A percentile compares a stretch with the other conserved stretches of the same genome.
Evolutionary conservation across 768 basidiomycete genomes (phyloP).

Genomic region (Leccinum longicurvipes): DNA sequence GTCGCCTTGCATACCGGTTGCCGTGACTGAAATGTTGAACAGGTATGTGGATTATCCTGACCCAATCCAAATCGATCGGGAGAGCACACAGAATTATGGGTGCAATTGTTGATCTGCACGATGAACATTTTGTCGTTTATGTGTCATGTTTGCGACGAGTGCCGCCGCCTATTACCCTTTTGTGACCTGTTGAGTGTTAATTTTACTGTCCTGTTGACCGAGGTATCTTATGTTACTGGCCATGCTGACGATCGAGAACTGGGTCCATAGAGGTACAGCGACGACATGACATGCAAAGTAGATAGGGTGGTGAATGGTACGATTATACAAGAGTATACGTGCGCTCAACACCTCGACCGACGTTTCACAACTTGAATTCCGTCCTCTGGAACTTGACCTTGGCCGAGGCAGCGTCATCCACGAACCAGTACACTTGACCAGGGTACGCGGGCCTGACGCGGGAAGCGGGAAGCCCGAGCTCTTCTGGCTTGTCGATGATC

Average conservation of each 20-base stretch:
- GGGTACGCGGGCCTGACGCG: slow-evolving; percentile 74
- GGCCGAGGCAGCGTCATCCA: slow-evolving; percentile 77
- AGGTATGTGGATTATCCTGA: slow-evolving; percentile 99
- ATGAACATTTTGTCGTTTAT: slow-evolving; percentile 25
- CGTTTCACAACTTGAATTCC: slow-evolving; percentile 49
- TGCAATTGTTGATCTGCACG: slow-evolving; percentile 73
- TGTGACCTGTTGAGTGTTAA: slow-evolving; percentile 35
- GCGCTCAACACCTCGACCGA: slow-evolving; percentile 1
- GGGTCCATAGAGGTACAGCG: slow-evolving; percentile 12
- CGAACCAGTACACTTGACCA: slow-evolving; percentile 93
- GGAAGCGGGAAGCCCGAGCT: slow-evolving; percentile 75
- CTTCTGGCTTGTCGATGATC: slow-evolving; percentile 82
- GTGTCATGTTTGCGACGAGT: slow-evolving; percentile 24
- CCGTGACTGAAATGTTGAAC: slow-evolving; percentile 18
- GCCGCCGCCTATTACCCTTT: slow-evolving; percentile 31
- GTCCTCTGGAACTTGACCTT: slow-evolving; percentile 58
- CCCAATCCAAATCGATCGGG: slow-evolving; percentile 94
- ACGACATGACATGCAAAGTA: slow-evolving; percentile 16
- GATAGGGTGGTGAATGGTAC: slow-evolving; percentile 16
- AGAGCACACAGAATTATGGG: slow-evolving; percentile 85
- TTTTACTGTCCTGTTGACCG: slow-evolving; percentile 23
- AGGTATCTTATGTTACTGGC: slow-evolving; percentile 26
- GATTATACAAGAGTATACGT: slow-evolving; percentile 23
- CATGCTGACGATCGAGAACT: slow-evolving; percentile 10
- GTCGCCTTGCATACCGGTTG: slow-evolving; percentile 7